phyloP scores from a whole-genome alignment of 306 rosid genomes.

The Ormosia emarginata region DNA sequence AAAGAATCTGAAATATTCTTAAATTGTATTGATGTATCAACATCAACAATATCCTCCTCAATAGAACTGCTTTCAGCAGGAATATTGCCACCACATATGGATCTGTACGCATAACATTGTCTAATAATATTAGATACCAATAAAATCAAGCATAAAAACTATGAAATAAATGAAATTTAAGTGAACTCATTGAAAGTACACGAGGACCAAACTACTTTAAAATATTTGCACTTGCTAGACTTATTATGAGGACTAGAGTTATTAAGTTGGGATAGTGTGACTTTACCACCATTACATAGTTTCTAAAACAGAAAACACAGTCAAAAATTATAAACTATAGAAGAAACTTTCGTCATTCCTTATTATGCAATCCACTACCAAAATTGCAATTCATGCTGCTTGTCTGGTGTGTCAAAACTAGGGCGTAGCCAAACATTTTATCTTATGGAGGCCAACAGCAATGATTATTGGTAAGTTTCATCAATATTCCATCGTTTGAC shows the following conservation, averaged over 20 bases:
- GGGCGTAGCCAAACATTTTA: slow-evolving; percentile 37
- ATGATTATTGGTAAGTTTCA: no score
- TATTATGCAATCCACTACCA: not conserved
- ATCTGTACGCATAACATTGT: slow-evolving; percentile 28
- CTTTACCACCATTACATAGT: not conserved
- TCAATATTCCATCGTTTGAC: no score
- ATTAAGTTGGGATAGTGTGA: not conserved
- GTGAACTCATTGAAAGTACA: not conserved
- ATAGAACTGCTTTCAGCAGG: slow-evolving; percentile 4
- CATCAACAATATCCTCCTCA: slow-evolving; percentile 46
- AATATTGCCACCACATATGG: slow-evolving; percentile 31
- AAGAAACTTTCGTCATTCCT: not conserved
- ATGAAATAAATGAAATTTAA: not conserved
- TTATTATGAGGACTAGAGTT: not conserved
- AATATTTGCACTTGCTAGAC: not conserved
- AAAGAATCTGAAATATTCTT: slow-evolving; percentile 57
- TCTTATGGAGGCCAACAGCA: not conserved
- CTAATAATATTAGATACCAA: not conserved
- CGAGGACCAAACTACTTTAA: not conserved
- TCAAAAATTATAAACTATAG: slow-evolving; percentile 10
- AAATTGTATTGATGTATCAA: slow-evolving; percentile 48
- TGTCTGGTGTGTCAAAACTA: slow-evolving; percentile 35
- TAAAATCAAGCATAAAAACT: not conserved
- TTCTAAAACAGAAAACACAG: slow-evolving; percentile 17
- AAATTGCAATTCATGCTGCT: slow-evolving; percentile 3